Base-by-base conservation (phyloP, 2,329 filamentous ascomycete genomes). In the Aspergillus sp. region DNA sequence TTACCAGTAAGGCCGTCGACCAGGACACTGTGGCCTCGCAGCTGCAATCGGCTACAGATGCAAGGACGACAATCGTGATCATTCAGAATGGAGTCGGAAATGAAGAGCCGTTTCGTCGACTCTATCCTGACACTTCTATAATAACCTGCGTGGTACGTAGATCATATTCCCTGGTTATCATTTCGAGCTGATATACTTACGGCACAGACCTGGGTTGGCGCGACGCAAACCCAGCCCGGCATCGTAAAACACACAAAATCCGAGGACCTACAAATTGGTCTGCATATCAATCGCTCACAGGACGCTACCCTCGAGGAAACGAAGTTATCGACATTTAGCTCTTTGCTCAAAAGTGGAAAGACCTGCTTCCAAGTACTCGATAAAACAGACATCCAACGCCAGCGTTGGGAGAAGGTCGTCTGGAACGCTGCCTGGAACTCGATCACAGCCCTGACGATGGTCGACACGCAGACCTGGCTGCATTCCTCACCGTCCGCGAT, bases 261-360 rank as follows among this genome's bases (percentile, higher is more conserved):
- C 8, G 78, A 81, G 55, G 68, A 77, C 50, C 73, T 76, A 58
- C 73, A 81, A 46, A 72, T 81, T 3, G 78, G 78, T 0, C 57
- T 80, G 0, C 80, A 73, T 51, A 62, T 68, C 0, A 77, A 74
- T 30, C 27, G 58, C 0, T 9, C 42, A 0, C 39, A 67, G 0
- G 58, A 70, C 0, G 7, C 39, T 0, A 26, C 50, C 0, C 5
- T 55, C 0, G 74, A 78, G 42, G 49, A 63, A 3, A 26, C 54
- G 2, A 65, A 66, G 0, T 66, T 80, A 0, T 50, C 71, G 0
- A 56, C 54, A 0, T 75, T 78, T 35, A 63, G 68, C 0, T 51
- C 57, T 0, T 52, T 78, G 0, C 55, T 79, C 2, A 59, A 56
- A 0, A 53, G 60, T 0, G 74, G 74, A 1, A 60, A 67, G 12